Conservation (phyloP, 805 yeast genomes). For the Cyberlindnera xishuangbannaensis region DNA sequence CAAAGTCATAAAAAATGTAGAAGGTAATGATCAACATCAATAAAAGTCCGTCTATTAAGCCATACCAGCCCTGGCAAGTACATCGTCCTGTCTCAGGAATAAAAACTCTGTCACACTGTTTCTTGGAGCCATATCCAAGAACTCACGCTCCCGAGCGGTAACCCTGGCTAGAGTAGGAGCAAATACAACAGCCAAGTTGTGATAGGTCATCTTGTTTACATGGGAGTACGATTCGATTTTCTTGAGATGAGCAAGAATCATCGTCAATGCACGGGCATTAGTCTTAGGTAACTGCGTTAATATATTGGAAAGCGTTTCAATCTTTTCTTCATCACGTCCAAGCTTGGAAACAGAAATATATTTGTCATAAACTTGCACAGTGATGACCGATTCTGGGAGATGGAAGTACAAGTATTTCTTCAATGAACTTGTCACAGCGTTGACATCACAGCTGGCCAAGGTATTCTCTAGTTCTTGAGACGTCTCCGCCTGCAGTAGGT, state of each 20-base stretch:
- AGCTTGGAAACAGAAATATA: constrained; percentile 50
- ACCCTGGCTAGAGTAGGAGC: constrained; percentile 90
- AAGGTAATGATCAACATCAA: too few species aligned
- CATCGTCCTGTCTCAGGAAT: constrained; percentile 39
- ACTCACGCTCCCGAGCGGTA: constrained; percentile 71
- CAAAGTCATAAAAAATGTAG: too few species aligned
- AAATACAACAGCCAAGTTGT: constrained; percentile 85
- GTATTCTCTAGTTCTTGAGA: constrained; percentile 30
- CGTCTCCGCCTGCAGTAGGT: constrained; percentile 25
- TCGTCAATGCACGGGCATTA: constrained; percentile 51
- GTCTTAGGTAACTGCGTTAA: constrained; percentile 57
- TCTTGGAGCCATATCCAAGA: constrained; percentile 76
- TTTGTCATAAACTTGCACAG: constrained; percentile 60
- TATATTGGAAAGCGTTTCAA: constrained; percentile 41
- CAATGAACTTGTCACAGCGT: constrained; percentile 80
- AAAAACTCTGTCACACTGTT: constrained; percentile 75
- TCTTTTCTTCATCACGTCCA: constrained; percentile 16
- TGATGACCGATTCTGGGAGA: constrained; percentile 79
- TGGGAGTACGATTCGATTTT: constrained; percentile 47
- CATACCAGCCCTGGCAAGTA: constrained; percentile 28
- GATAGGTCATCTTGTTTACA: constrained; percentile 73
- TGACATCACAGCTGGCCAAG: constrained; percentile 56
- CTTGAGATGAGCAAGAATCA: constrained; percentile 59
- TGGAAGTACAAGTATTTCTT: constrained; percentile 75
- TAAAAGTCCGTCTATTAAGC: too few species aligned